Conservation (phyloP, 225 moss, liverwort and hornwort genomes). For the Anthoceros angustus region DNA sequence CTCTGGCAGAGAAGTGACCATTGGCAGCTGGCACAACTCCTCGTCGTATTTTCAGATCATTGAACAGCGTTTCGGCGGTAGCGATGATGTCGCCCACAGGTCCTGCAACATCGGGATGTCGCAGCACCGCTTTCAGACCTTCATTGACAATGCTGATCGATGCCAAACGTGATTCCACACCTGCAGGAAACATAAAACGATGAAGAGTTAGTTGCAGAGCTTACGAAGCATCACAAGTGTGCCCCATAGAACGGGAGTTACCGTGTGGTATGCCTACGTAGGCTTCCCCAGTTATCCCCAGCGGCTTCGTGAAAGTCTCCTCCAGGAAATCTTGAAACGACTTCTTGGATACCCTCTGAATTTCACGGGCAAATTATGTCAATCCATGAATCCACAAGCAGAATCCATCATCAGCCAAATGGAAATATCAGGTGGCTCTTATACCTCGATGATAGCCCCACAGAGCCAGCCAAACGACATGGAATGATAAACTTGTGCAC, state of each 20-base stretch:
- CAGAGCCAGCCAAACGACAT: conserved; percentile 86
- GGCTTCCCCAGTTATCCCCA: conserved; percentile 69
- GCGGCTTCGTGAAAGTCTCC: conserved; percentile 43
- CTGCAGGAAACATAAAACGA: conserved; percentile 18
- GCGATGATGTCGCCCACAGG: conserved; percentile 23
- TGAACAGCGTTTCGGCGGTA: conserved; percentile 39
- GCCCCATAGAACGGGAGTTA: conserved; percentile 9
- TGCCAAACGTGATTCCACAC: conserved; percentile 78
- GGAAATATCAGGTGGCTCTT: neutral
- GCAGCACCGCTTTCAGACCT: conserved; percentile 7
- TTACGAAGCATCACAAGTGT: neutral
- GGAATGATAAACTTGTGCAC: conserved; percentile 64
- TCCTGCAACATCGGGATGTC: conserved; percentile 13
- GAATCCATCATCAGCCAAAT: neutral
- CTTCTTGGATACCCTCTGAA: conserved; percentile 64
- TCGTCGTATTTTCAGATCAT: conserved; percentile 77
- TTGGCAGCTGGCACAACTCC: conserved; percentile 87
- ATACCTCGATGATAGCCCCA: conserved; percentile 84
- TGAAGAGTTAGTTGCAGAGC: neutral
- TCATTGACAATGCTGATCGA: conserved; percentile 43
- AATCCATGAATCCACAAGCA: neutral
- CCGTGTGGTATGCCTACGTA: conserved; percentile 81
- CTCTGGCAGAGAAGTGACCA: conserved; percentile 90
- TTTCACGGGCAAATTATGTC: neutral
- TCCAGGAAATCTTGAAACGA: conserved; percentile 68